A percentile compares a stretch with the other conserved stretches of the same genome.
phyloP scores from a whole-genome alignment of 768 basidiomycete species.

The Boletellus emodensis region DNA sequence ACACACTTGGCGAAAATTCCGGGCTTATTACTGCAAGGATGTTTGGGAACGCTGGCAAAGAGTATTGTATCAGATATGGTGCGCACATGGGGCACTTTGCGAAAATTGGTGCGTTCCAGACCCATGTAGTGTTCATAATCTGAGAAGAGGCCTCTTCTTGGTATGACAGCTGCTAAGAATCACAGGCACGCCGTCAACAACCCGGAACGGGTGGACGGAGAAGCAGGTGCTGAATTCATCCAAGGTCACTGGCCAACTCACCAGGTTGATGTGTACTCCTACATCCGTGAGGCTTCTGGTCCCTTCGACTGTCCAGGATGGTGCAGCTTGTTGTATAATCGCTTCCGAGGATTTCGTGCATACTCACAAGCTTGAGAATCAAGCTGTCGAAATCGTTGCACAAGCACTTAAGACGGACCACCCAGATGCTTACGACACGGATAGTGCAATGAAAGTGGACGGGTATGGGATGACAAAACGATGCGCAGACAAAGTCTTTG shows the following conservation, averaged over 20 bases:
- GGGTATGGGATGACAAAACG: constrained; percentile 71
- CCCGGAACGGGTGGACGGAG: constrained; percentile 68
- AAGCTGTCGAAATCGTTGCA: constrained; percentile 77
- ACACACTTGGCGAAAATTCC: constrained; percentile 47
- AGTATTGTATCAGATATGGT: constrained; percentile 70
- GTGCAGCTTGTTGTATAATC: constrained; percentile 70
- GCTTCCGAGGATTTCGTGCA: constrained; percentile 77
- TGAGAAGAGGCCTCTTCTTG: not conserved
- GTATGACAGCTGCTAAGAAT: constrained; percentile 63
- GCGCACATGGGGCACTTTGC: constrained; percentile 62
- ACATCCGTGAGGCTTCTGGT: constrained; percentile 53
- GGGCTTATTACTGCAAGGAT: constrained; percentile 68
- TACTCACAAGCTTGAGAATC: constrained; percentile 67
- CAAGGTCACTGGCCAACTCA: constrained; percentile 65
- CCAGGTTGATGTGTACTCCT: constrained; percentile 81
- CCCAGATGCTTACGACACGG: constrained; percentile 55
- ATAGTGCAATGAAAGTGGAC: constrained; percentile 69
- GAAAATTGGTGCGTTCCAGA: constrained; percentile 55
- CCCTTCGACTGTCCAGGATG: constrained; percentile 43
- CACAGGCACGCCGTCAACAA: constrained; percentile 76
- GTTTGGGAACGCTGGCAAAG: constrained; percentile 66
- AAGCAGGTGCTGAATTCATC: constrained; percentile 63
- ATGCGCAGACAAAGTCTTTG: constrained; percentile 64
- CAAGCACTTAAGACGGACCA: constrained; percentile 63
- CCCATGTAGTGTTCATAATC: not conserved